Evolutionary conservation across 129 eudicot genomes (phyloP).

Genomic region (Flaveria ramosissima): DNA sequence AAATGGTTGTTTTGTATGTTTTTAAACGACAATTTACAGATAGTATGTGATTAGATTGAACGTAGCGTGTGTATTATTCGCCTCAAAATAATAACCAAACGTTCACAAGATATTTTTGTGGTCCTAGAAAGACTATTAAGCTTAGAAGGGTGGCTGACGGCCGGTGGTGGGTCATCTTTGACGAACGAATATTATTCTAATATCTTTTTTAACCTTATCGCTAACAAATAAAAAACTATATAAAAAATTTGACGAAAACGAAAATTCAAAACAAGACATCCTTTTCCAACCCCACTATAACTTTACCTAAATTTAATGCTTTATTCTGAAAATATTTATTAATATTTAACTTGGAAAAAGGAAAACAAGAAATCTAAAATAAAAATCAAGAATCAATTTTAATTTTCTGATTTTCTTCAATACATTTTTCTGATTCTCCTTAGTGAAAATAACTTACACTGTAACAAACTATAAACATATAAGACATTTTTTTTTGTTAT

Average conservation of each 20-base stretch:
- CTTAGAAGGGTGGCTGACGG: background rate
- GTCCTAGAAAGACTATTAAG: background rate
- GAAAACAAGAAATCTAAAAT: background rate
- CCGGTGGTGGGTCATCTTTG: background rate
- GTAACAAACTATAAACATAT: too few relatives aligned
- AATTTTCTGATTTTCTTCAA: too few relatives aligned
- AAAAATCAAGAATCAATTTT: too few relatives aligned
- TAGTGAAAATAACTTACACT: too few relatives aligned
- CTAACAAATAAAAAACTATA: background rate
- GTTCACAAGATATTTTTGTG: background rate
- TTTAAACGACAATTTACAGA: too few relatives aligned
- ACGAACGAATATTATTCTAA: background rate
- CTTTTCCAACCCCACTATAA: slow-evolving; percentile 2
- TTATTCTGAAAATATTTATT: background rate
- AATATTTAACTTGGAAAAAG: background rate
- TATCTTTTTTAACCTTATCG: background rate
- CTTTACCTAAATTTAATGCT: background rate
- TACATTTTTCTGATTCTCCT: too few relatives aligned
- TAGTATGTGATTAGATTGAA: too few relatives aligned
- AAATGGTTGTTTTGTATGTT: too few relatives aligned
- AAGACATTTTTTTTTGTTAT: too few relatives aligned
- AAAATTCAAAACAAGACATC: slow-evolving; percentile 4
- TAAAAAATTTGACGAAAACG: background rate
- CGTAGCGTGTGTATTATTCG: too few relatives aligned
- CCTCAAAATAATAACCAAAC: too few relatives aligned